These are phyloP conservation scores for Hyphodiscus hymeniophilus DNA, from an alignment of 495 filamentous ascomycete genomes.

Conservation along the genomic window DNA sequence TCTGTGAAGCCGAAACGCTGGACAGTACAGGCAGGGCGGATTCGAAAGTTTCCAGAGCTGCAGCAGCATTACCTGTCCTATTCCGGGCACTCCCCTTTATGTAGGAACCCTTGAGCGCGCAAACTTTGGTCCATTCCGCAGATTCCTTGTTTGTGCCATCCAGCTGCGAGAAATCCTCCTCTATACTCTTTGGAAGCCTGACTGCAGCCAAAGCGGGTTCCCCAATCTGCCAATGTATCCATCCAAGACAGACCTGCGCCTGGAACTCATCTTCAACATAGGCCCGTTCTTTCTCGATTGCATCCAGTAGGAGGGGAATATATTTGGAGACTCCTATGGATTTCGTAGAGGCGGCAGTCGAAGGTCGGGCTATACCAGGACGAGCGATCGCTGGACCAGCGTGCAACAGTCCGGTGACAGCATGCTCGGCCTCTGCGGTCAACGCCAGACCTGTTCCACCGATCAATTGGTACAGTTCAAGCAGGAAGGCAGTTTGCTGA, in stretches of 20 bases:
- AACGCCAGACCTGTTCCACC: slow-evolving; percentile 56
- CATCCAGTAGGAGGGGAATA: slow-evolving; percentile 56
- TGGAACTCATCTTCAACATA: slow-evolving; percentile 64
- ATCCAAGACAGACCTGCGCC: slow-evolving; percentile 70
- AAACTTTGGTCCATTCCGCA: slow-evolving; percentile 70
- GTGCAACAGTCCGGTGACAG: slow-evolving; percentile 47
- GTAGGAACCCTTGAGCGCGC: slow-evolving; percentile 68
- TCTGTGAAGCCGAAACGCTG: slow-evolving; percentile 32
- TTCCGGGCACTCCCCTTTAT: slow-evolving; percentile 66
- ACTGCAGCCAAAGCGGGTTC: slow-evolving; percentile 54
- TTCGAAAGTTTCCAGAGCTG: slow-evolving; percentile 55
- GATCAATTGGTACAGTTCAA: not conserved
- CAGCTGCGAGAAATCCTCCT: slow-evolving; percentile 40
- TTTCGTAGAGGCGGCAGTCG: slow-evolving; percentile 3
- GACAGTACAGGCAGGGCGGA: slow-evolving; percentile 53
- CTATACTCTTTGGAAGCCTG: slow-evolving; percentile 55
- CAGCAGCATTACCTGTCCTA: slow-evolving; percentile 39
- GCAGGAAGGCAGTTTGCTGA: not conserved
- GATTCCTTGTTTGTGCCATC: slow-evolving; percentile 36
- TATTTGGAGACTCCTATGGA: slow-evolving; percentile 33
- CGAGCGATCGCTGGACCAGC: slow-evolving; percentile 30
- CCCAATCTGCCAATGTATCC: slow-evolving; percentile 69
- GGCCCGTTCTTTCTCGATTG: slow-evolving; percentile 41
- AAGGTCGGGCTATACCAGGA: slow-evolving; percentile 27
- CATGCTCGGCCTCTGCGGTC: slow-evolving; percentile 63